Evolutionary conservation across 768 basidiomycete genomes (phyloP).

Genomic region (Podaxis rugospora): DNA sequence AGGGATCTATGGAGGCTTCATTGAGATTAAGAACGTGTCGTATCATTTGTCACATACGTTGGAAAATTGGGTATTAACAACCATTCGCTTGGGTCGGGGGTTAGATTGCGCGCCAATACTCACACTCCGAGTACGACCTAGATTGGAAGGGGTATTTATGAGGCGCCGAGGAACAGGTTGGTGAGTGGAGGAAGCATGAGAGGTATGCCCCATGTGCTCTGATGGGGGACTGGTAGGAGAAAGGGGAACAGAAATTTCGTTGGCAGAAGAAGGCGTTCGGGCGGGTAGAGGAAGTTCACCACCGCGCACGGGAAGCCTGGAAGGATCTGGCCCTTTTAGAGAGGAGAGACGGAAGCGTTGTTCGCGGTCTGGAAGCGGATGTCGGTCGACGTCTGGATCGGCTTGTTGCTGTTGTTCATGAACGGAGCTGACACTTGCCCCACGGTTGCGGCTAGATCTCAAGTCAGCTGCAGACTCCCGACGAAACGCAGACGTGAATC

Average conservation of each 20-base stretch:
- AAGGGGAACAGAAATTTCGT: background rate
- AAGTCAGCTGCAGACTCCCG: slow-evolving; percentile 17
- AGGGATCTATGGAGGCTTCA: background rate
- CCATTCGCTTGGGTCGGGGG: slow-evolving; percentile 27
- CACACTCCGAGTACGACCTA: slow-evolving; percentile 55
- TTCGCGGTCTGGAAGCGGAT: slow-evolving; percentile 32
- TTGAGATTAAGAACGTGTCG: background rate
- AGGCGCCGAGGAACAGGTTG: background rate
- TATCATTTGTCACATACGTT: slow-evolving; percentile 18
- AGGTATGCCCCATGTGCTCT: background rate
- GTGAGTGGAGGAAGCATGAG: slow-evolving; percentile 13
- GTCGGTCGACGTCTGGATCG: slow-evolving; percentile 53
- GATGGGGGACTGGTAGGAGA: background rate
- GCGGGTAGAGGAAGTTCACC: slow-evolving; percentile 64
- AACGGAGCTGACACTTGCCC: slow-evolving; percentile 49
- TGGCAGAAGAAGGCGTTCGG: slow-evolving; percentile 28
- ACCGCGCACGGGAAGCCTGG: slow-evolving; percentile 40
- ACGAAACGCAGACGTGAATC: slow-evolving; percentile 5
- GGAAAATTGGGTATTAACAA: slow-evolving; percentile 31
- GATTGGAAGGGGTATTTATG: slow-evolving; percentile 17
- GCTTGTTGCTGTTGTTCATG: slow-evolving; percentile 33
- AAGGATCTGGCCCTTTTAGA: slow-evolving; percentile 40
- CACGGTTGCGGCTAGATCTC: slow-evolving; percentile 45
- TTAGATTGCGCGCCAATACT: slow-evolving; percentile 48
- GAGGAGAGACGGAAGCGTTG: slow-evolving; percentile 46